Base-by-base conservation (phyloP, 192 early-diverging fungal genomes). In the Chytriomyces confervae region DNA sequence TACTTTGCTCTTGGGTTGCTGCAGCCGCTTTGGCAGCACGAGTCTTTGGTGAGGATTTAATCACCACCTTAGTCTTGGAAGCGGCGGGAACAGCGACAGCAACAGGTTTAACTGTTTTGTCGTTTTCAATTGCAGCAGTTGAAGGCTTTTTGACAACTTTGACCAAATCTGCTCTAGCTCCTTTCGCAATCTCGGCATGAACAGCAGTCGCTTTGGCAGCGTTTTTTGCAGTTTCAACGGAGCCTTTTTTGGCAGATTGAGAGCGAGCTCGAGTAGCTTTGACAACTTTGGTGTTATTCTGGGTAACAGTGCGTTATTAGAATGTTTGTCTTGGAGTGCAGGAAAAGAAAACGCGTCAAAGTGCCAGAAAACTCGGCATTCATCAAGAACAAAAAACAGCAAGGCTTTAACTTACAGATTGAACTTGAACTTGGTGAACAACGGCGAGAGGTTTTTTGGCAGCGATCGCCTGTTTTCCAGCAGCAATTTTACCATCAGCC, bases 231-330 rank as follows among this genome's bases (percentile, higher is more conserved):
- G 44, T 62, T 62, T 74, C 76, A 16, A 49, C 11, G 23, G 67
- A 51, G 45, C 48, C 72, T 44, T 79, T 79, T 43, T 70, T 61
- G 16, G 77, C 69, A 9, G 69, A 63, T n/a, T 71, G 69, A 23
- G 77, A 71, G 46, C 64, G 57, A 13, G 45, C 62, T 11, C 61
- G 50, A 9, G 61, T 27, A 16, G 49, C 62, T 49, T 79, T 79
- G 36, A 65, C 36, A 24, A 79, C 63, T 53, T 79, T 79, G 69
- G 77, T 79, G 69, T 69, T 77, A 23, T n/a, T 36, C 60, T 77
- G 36, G 36, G 36, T 36, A 1, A 36, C 36, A 1, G 0, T 36
- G 36, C 36, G 36, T 36, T 36, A 36, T 36, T 36, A 36, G 36
- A 36, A 36, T 0, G 36, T 2, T 36, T 36, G 36, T 36, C 0